Evolutionary conservation across 495 filamentous ascomycete species (phyloP), one percentile per base, ranked within the genome.

Genomic region (Aspergillus baeticus): DNA sequence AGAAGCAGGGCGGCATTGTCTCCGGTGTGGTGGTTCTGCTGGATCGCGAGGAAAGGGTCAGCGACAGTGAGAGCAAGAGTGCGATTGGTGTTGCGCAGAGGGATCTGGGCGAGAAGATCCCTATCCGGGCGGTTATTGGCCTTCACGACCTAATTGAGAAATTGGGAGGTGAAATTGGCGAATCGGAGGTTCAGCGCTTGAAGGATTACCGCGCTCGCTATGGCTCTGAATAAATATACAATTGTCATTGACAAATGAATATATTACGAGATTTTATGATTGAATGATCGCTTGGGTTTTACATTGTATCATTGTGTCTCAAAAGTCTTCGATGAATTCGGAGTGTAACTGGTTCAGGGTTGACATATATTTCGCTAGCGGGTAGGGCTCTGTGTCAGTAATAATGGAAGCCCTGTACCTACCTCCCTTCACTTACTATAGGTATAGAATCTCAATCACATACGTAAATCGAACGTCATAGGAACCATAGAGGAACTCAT

Each of bases 1-100:
- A 82, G 51, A 80, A 80, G 62, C 84, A 94, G 62, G 94, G 94
- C 6, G 94, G 92, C 0, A 82, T 77, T 17, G 80, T 97, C 14
- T 85, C 86, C 6, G 94, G 92, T 36, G 87, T 98, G 46, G 80
- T 97, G 23, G 85, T 98, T 20, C 86, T 92, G 20, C 76, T 98
- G 54, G 92, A 98, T 72, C 83, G 94, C 38, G 82, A 87, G 79
- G 94, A 98, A 83, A 89, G 85, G 63, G 82, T 91, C 43, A 79
- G 76, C 37, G 77, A 76, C 21, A 72, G 77, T 5, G 72, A 80
- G 62, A 39, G 66, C 29, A 78, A 78, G 61, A 89, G 86, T 68
- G 89, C 91, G 20, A 88, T 96, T 62, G 90, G 89, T 21, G 85
- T 90, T 78, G 83, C 95, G 10, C 80, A 85, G 69, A 85, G 83